A percentile compares a stretch with the other conserved stretches of the same genome.
phyloP scores from a whole-genome alignment of 805 yeast genomes.

The Yarrowia yakushimensis region DNA sequence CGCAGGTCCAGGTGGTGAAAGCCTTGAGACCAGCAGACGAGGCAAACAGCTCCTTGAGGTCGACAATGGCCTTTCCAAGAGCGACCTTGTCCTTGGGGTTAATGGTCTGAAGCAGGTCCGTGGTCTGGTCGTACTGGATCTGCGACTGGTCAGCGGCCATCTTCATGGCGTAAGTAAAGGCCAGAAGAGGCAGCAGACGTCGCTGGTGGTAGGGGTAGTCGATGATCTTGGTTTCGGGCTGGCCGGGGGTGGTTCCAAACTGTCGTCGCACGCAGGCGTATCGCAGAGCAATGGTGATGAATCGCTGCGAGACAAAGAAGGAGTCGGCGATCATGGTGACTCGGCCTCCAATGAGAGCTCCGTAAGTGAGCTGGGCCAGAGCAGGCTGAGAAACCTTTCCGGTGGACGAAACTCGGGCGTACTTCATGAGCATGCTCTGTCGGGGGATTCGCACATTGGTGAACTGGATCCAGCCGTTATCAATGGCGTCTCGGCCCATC shows the following conservation, averaged over 20 bases:
- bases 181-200: slow-evolving; percentile 79
- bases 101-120: slow-evolving; percentile 42
- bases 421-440: slow-evolving; percentile 75
- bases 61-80: slow-evolving; percentile 49
- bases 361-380: slow-evolving; percentile 81
- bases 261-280: slow-evolving; percentile 90
- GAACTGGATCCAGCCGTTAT: slow-evolving; percentile 96
- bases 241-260: slow-evolving; percentile 52
- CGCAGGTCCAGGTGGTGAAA: slow-evolving; percentile 81
- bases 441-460: slow-evolving; percentile 79
- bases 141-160: slow-evolving; percentile 65
- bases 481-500: slow-evolving; percentile 95
- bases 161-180: slow-evolving; percentile 72
- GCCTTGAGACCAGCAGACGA: slow-evolving; percentile 87
- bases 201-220: slow-evolving; percentile 89
- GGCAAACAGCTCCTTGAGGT: slow-evolving; percentile 73
- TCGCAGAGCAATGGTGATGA: slow-evolving; percentile 78
- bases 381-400: slow-evolving; percentile 77
- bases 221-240: slow-evolving; percentile 66
- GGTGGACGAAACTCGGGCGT: slow-evolving; percentile 61
- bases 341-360: slow-evolving; percentile 83
- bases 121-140: slow-evolving; percentile 49
- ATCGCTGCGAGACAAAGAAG: slow-evolving; percentile 72
- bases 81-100: slow-evolving; percentile 45
- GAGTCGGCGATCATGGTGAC: slow-evolving; percentile 88